These are phyloP conservation scores for Tilletia caries DNA, from an alignment of 1,284 basidiomycete species.

Conservation along the genomic window DNA sequence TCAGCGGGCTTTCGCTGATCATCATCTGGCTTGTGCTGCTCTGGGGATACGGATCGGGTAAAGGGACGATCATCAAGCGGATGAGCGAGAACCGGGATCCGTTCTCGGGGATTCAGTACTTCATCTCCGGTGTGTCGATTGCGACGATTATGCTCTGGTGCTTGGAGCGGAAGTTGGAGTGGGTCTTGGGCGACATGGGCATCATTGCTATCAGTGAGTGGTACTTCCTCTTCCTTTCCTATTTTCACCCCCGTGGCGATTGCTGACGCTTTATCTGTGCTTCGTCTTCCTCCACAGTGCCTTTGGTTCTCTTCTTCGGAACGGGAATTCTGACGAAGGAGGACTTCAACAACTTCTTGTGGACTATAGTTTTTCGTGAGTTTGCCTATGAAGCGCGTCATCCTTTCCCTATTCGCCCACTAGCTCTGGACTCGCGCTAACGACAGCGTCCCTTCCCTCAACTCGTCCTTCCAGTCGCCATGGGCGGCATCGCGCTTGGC, in stretches of 20 bases:
- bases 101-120: conserved; percentile 83
- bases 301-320: conserved; percentile 89
- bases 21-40: conserved; percentile 89
- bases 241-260: not conserved
- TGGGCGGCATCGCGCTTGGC: conserved; percentile 95
- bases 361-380: conserved; percentile 49
- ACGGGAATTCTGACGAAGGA: conserved; percentile 90
- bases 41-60: conserved; percentile 78
- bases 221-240: not conserved
- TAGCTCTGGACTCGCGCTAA: no score
- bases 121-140: conserved; percentile 80
- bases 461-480: conserved; percentile 54
- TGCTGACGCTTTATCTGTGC: not conserved
- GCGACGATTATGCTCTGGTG: conserved; percentile 89
- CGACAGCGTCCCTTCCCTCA: no score
- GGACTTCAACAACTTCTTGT: conserved; percentile 53
- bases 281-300: conserved; percentile 57
- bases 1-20: conserved; percentile 77
- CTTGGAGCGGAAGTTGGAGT: conserved; percentile 75
- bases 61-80: conserved; percentile 52
- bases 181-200: conserved; percentile 85
- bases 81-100: conserved; percentile 36
- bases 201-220: conserved; percentile 73
- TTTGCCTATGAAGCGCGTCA: conserved; percentile 39
- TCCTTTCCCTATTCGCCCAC: not conserved